These are phyloP conservation scores for Pezizomycotina sp. DNA, from an alignment of 2,329 filamentous ascomycete genomes.

Conservation along the genomic window DNA sequence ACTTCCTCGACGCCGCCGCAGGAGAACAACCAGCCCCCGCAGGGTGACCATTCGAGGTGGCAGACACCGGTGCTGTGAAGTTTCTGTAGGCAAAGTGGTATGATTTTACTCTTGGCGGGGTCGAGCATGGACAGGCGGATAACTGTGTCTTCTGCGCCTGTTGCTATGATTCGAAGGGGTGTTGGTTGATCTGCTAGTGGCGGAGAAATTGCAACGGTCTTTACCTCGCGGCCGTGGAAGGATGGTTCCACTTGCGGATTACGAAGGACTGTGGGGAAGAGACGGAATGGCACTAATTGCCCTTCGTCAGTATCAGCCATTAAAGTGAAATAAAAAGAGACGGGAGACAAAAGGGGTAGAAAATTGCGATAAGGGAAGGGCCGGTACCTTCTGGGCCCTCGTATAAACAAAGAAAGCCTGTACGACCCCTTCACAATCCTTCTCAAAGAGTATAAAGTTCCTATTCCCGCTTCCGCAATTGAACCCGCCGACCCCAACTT, in stretches of 20 bases:
- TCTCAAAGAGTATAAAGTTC: slow-evolving; percentile 43
- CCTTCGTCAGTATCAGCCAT: background rate
- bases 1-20: slow-evolving; percentile 81
- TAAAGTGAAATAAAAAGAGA: background rate
- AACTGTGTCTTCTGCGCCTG: slow-evolving; percentile 53
- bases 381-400: slow-evolving; percentile 38
- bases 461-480: slow-evolving; percentile 77
- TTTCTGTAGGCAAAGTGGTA: slow-evolving; percentile 43
- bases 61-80: slow-evolving; percentile 75
- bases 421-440: slow-evolving; percentile 22
- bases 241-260: slow-evolving; percentile 44
- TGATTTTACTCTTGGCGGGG: slow-evolving; percentile 23
- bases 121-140: slow-evolving; percentile 55
- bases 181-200: too few relatives aligned
- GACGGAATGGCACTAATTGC: slow-evolving; percentile 13
- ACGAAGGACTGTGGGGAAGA: slow-evolving; percentile 28
- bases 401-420: slow-evolving; percentile 55
- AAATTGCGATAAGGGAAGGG: background rate
- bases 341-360: slow-evolving; percentile 2
- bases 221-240: slow-evolving; percentile 76
- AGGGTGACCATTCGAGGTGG: slow-evolving; percentile 53
- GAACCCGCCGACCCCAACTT: slow-evolving; percentile 52
- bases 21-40: slow-evolving; percentile 58
- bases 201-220: slow-evolving; percentile 38
- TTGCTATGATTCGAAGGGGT: slow-evolving; percentile 39